These are phyloP conservation scores for Cercospora nicotianae DNA, from an alignment of 2,329 filamentous ascomycete species.

Conservation along the genomic window DNA sequence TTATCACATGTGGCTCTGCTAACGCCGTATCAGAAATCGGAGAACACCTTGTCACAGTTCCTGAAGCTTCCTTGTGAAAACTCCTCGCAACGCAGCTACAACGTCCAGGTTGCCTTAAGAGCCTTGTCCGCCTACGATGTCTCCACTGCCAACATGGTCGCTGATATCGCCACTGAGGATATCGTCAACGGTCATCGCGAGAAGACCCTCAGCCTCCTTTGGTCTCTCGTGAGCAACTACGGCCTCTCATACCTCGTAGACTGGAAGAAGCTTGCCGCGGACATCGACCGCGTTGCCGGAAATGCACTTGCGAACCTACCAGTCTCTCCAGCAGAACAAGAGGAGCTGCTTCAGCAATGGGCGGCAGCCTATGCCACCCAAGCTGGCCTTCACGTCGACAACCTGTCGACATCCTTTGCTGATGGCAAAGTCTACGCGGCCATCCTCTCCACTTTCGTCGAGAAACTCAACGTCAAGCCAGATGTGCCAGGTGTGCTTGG, in stretches of 20 bases:
- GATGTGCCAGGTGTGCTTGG: constrained; percentile 29
- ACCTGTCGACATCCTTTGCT: constrained; percentile 60
- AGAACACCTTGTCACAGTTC: constrained; percentile 54
- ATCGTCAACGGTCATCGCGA: constrained; percentile 66
- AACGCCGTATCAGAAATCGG: background rate
- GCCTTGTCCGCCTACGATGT: constrained; percentile 50
- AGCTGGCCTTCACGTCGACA: constrained; percentile 45
- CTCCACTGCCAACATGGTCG: constrained; percentile 43
- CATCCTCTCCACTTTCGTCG: constrained; percentile 55
- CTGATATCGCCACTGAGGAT: constrained; percentile 55
- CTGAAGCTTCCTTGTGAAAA: constrained; percentile 59
- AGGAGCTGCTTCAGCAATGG: constrained; percentile 56
- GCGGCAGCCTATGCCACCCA: constrained; percentile 46
- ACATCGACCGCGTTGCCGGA: constrained; percentile 35
- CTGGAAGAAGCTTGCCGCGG: constrained; percentile 54
- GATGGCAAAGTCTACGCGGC: constrained; percentile 55
- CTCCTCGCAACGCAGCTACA: constrained; percentile 59
- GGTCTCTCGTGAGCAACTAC: constrained; percentile 59
- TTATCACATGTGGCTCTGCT: background rate
- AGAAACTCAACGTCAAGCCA: constrained; percentile 15
- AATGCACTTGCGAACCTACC: background rate
- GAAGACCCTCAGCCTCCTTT: constrained; percentile 62
- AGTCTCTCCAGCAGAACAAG: constrained; percentile 17
- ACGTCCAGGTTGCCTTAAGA: constrained; percentile 58
- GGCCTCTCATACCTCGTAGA: constrained; percentile 57